Percentiles rank a stretch among this genome's conserved stretches.
These are phyloP conservation scores for Alternaria sp. DNA, from an alignment of 2,329 filamentous ascomycete species.

Conservation along the genomic window DNA sequence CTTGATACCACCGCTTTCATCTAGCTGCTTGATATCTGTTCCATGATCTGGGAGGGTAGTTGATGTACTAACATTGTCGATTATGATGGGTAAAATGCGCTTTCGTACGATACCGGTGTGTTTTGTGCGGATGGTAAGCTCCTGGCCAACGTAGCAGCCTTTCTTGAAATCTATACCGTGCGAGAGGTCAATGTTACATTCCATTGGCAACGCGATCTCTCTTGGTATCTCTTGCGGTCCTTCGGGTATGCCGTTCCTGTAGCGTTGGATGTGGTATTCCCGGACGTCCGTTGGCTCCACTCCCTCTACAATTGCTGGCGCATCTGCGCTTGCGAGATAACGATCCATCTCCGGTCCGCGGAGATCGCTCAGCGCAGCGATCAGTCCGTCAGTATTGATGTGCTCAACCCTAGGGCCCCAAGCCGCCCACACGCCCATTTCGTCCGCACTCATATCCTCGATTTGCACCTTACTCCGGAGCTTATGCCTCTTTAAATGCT, in stretches of 20 bases:
- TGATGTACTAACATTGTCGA: slow-evolving; percentile 62
- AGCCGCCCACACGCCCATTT: slow-evolving; percentile 74
- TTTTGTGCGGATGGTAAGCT: slow-evolving; percentile 93
- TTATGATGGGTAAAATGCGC: slow-evolving; percentile 79
- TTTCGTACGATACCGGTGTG: slow-evolving; percentile 95
- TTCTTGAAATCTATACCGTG: slow-evolving; percentile 90
- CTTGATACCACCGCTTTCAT: slow-evolving; percentile 52
- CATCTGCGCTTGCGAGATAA: slow-evolving; percentile 10
- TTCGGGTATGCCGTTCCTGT: slow-evolving; percentile 82
- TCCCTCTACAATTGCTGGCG: slow-evolving; percentile 9
- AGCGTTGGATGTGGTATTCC: slow-evolving; percentile 78
- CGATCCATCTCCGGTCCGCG: slow-evolving; percentile 30
- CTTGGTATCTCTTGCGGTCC: slow-evolving; percentile 79
- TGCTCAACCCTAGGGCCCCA: slow-evolving; percentile 64
- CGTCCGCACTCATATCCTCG: slow-evolving; percentile 67
- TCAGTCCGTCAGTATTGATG: slow-evolving; percentile 13
- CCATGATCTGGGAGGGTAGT: slow-evolving; percentile 53
- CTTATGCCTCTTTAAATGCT: slow-evolving; percentile 85
- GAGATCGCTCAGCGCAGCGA: slow-evolving; percentile 34
- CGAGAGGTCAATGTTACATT: slow-evolving; percentile 88
- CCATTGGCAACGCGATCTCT: slow-evolving; percentile 79
- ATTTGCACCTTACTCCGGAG: slow-evolving; percentile 80
- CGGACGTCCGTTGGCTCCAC: slow-evolving; percentile 39
- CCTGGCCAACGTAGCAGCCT: slow-evolving; percentile 96
- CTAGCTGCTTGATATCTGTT: slow-evolving; percentile 63